Evolutionary conservation across 306 rosid genomes (phyloP), one percentile per base, ranked within the genome.

Genomic region (Fragaria ananassa): DNA sequence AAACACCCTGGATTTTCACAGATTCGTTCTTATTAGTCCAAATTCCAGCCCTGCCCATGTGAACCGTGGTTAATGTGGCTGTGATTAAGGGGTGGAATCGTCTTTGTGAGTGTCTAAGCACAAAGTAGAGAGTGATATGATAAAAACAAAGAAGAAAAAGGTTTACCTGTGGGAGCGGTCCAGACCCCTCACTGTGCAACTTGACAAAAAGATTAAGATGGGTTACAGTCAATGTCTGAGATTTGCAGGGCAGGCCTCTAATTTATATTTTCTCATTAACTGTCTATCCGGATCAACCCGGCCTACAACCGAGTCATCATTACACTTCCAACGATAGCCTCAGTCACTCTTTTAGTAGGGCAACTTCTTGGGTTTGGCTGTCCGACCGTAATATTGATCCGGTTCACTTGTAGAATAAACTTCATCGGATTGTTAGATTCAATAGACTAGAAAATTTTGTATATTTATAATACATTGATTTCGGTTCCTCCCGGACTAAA

Each of bases 171-270:
- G 57, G 54, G 27, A 62, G 76, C 74, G 81, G 83, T 79, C 83
- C 83, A 76, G 77, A 56, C 51, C 74, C 83, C 18, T 49, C 67
- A 65, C 68, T 27, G 70, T 25, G 75, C 86, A 83, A 86, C 77
- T 81, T 83, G 91, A 87, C 87, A 81, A 74, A 65, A 44, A 35
- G 54, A 85, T 76, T 83, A 80, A 84, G 84, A 81, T 47, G 84
- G 76, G 91, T 86, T 85, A 82, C 90, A 83, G 91, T 83, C 86
- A 65, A 71, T 81, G 85, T 21, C 76, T 82, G 85, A 91, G 86
- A 82, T 77, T 85, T 70, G 84, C 87, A 81, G 91, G 78, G n/a
- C n/a, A n/a, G n/a, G 8, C 61, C 35, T 6, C 83, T 85, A 44
- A 42, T 61, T 74, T 45, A 60, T 73, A 45, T 42, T 45, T 73